phyloP scores from a whole-genome alignment of 1,284 basidiomycete species.

The Cryptococcus jaspeensis region DNA sequence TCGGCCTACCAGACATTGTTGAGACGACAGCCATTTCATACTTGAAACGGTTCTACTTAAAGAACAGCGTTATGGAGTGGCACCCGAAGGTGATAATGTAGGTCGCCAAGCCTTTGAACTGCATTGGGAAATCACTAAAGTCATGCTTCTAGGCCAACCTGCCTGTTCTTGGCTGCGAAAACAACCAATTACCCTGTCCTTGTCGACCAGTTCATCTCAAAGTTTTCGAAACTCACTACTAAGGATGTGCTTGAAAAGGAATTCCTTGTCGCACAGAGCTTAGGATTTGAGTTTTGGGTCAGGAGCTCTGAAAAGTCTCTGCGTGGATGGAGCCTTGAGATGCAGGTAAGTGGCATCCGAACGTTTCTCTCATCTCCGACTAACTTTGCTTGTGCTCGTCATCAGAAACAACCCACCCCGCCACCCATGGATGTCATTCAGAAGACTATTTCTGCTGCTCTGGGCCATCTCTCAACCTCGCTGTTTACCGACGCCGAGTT shows the following conservation, averaged over 20 bases:
- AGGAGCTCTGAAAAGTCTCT: slow-evolving; percentile 87
- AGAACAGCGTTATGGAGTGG: slow-evolving; percentile 99
- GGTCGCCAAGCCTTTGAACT: slow-evolving; percentile 44
- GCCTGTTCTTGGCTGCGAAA: slow-evolving; percentile 92
- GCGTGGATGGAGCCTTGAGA: slow-evolving; percentile 85
- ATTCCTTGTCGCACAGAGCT: slow-evolving; percentile 89
- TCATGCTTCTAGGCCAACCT: slow-evolving; percentile 72
- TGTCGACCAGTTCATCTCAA: slow-evolving; percentile 74
- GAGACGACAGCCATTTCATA: slow-evolving; percentile 89
- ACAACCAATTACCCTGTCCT: slow-evolving; percentile 92
- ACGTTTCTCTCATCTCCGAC: neutral
- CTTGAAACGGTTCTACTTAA: slow-evolving; percentile 94
- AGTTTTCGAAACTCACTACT: slow-evolving; percentile 73
- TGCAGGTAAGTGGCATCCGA: slow-evolving; percentile 63
- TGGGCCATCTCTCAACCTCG: slow-evolving; percentile 61
- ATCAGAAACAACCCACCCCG: slow-evolving; percentile 20
- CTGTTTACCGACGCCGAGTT: slow-evolving; percentile 90
- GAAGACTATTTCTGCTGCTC: slow-evolving; percentile 25
- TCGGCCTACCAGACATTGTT: slow-evolving; percentile 85
- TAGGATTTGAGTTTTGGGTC: slow-evolving; percentile 88
- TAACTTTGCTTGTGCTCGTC: neutral
- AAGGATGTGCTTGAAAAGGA: slow-evolving; percentile 88
- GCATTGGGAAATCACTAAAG: neutral
- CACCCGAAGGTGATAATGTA: slow-evolving; percentile 98
- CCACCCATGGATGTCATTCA: slow-evolving; percentile 22